These are phyloP conservation scores for Apocynum venetum DNA, from an alignment of 257 asterid species.

Conservation along the genomic window DNA sequence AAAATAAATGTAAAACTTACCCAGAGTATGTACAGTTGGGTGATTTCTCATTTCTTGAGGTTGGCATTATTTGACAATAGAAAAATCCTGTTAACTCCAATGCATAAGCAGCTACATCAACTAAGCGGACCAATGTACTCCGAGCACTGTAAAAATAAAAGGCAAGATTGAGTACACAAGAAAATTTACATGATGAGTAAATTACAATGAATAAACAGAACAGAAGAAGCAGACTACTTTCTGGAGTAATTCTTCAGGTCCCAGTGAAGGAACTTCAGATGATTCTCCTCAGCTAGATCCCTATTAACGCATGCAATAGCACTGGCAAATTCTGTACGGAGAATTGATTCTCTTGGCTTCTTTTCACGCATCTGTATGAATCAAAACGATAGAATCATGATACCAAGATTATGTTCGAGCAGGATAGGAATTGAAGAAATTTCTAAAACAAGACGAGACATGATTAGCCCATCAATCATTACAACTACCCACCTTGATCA, in stretches of 20 bases:
- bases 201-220: slow-evolving; percentile 6
- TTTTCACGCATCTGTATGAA: slow-evolving; percentile 71
- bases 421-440: not conserved
- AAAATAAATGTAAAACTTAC: slow-evolving; percentile 20
- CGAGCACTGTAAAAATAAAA: slow-evolving; percentile 50
- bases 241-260: slow-evolving; percentile 75
- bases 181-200: slow-evolving; percentile 5
- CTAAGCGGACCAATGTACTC: slow-evolving; percentile 56
- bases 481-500: slow-evolving; percentile 66
- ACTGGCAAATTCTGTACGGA: slow-evolving; percentile 73
- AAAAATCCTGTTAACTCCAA: slow-evolving; percentile 72
- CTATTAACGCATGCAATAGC: slow-evolving; percentile 76
- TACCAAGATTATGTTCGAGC: not conserved
- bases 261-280: slow-evolving; percentile 92
- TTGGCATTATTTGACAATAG: slow-evolving; percentile 50
- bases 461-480: slow-evolving; percentile 10
- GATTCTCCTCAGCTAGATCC: slow-evolving; percentile 57
- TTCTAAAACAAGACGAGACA: slow-evolving; percentile 14
- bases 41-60: slow-evolving; percentile 39
- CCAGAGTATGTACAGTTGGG: slow-evolving; percentile 17
- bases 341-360: slow-evolving; percentile 90
- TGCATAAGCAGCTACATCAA: slow-evolving; percentile 68
- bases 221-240: slow-evolving; percentile 39
- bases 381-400: slow-evolving; percentile 10
- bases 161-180: slow-evolving; percentile 5